Evolutionary conservation across 768 basidiomycete species (phyloP).

Genomic region (Gloeopeniophorella convolvens): DNA sequence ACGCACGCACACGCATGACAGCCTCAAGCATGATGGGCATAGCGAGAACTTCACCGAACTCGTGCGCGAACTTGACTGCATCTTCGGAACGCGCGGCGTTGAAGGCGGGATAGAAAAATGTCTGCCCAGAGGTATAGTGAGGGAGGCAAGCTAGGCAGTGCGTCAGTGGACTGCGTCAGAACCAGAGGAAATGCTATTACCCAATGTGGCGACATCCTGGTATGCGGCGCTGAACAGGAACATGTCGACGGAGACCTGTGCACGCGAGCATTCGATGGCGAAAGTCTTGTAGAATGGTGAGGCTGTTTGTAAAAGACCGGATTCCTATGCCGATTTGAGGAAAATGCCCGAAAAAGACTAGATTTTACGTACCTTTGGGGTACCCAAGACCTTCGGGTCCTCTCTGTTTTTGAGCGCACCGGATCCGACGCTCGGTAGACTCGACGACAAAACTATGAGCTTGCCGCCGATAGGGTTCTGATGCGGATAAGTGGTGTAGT

Average conservation of each 20-base stretch:
- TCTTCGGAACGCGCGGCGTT: slow-evolving; percentile 92
- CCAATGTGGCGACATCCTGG: slow-evolving; percentile 91
- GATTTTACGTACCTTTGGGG: slow-evolving; percentile 59
- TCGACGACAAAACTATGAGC: slow-evolving; percentile 80
- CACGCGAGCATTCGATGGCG: slow-evolving; percentile 95
- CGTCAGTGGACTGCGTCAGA: neutral
- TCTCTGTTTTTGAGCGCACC: slow-evolving; percentile 95
- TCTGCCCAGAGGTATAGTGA: slow-evolving; percentile 96
- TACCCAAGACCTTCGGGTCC: slow-evolving; percentile 93
- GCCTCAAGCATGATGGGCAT: slow-evolving; percentile 96
- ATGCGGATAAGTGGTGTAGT: neutral
- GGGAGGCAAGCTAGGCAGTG: slow-evolving; percentile 69
- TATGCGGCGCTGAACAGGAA: slow-evolving; percentile 93
- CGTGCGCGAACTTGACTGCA: slow-evolving; percentile 96
- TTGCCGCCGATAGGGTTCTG: slow-evolving; percentile 93
- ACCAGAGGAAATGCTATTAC: slow-evolving; percentile 34
- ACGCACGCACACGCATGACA: slow-evolving; percentile 97
- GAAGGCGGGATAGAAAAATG: slow-evolving; percentile 98
- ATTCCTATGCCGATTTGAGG: slow-evolving; percentile 53
- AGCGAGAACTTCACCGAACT: slow-evolving; percentile 88
- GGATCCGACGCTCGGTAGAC: slow-evolving; percentile 80
- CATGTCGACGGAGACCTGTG: slow-evolving; percentile 98
- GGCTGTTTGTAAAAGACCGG: slow-evolving; percentile 85
- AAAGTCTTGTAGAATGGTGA: slow-evolving; percentile 97
- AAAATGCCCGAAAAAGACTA: neutral